These are phyloP conservation scores for Discostella stelligeroides DNA, from an alignment of 108 stramenopile genomes.

Conservation along the genomic window DNA sequence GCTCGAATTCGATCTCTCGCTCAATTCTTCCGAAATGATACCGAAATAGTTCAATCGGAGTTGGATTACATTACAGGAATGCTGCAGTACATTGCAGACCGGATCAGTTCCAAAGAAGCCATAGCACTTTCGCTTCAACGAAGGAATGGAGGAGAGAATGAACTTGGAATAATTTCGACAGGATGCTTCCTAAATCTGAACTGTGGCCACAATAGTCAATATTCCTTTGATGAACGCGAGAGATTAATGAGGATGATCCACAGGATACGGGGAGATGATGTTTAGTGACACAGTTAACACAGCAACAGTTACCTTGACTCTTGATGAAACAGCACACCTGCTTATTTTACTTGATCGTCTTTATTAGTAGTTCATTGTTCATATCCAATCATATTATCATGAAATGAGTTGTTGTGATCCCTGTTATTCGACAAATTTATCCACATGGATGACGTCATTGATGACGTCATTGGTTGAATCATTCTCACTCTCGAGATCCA, in stretches of 20 bases:
- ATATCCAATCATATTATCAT: too few relatives aligned
- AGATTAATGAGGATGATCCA: constrained; percentile 50
- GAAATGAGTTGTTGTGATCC: too few relatives aligned
- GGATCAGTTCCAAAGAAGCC: constrained; percentile 55
- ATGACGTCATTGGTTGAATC: too few relatives aligned
- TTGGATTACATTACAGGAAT: constrained; percentile 64
- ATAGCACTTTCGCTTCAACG: constrained; percentile 39
- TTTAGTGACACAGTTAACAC: too few relatives aligned
- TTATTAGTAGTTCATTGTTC: too few relatives aligned
- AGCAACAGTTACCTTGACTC: too few relatives aligned
- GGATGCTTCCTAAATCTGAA: constrained; percentile 80
- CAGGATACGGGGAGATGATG: constrained; percentile 26
- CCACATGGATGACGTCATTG: too few relatives aligned
- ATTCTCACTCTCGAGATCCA: too few relatives aligned
- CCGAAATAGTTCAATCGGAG: constrained; percentile 60
- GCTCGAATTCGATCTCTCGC: background rate
- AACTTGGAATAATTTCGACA: constrained; percentile 39
- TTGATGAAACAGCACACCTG: too few relatives aligned
- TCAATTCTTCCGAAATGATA: background rate
- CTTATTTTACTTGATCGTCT: too few relatives aligned
- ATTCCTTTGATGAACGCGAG: constrained; percentile 63
- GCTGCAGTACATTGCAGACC: constrained; percentile 66
- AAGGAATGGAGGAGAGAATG: constrained; percentile 16
- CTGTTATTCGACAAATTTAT: too few relatives aligned
- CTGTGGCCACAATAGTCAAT: constrained; percentile 90